A percentile compares a stretch with the other conserved stretches of the same genome.
These are phyloP conservation scores for Rhynchosporium graminicola DNA, from an alignment of 2,329 filamentous ascomycete genomes.

Conservation along the genomic window DNA sequence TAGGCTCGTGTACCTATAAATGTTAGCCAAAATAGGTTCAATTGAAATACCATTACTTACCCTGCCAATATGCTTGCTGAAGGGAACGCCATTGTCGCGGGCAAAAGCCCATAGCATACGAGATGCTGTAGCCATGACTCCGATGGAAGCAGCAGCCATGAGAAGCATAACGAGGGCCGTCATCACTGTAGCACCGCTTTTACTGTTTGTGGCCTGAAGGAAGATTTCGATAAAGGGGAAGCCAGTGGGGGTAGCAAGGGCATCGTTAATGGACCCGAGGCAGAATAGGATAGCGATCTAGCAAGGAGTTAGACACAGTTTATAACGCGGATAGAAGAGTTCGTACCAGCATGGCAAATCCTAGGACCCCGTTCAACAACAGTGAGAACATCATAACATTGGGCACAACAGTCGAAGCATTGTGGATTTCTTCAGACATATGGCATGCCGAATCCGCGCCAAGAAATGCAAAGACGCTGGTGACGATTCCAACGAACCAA, in stretches of 20 bases:
- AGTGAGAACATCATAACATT: constrained; percentile 52
- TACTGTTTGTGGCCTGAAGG: constrained; percentile 45
- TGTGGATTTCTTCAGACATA: constrained; percentile 47
- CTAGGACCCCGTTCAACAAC: constrained; percentile 52
- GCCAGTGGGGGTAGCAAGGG: constrained; percentile 49
- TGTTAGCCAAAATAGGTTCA: constrained; percentile 1
- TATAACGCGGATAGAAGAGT: background rate
- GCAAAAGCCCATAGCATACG: constrained; percentile 39
- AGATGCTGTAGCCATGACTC: constrained; percentile 43
- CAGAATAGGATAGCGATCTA: constrained; percentile 50
- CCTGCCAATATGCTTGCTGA: constrained; percentile 19
- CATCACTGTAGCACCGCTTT: constrained; percentile 42
- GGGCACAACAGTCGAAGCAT: constrained; percentile 53
- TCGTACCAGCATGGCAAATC: constrained; percentile 55
- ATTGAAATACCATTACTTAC: constrained; percentile 7
- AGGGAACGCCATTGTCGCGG: constrained; percentile 27
- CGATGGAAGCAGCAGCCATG: constrained; percentile 43
- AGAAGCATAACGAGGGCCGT: constrained; percentile 34
- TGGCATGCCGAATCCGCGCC: constrained; percentile 38
- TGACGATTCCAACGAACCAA: constrained; percentile 42
- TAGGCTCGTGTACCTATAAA: constrained; percentile 28
- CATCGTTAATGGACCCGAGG: constrained; percentile 40
- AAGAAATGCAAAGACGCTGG: constrained; percentile 43
- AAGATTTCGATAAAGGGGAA: constrained; percentile 63
- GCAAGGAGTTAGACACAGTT: background rate